Evolutionary conservation across 768 basidiomycete species (phyloP), one percentile per base, ranked within the genome.

Genomic region (Termitomyces sp.): DNA sequence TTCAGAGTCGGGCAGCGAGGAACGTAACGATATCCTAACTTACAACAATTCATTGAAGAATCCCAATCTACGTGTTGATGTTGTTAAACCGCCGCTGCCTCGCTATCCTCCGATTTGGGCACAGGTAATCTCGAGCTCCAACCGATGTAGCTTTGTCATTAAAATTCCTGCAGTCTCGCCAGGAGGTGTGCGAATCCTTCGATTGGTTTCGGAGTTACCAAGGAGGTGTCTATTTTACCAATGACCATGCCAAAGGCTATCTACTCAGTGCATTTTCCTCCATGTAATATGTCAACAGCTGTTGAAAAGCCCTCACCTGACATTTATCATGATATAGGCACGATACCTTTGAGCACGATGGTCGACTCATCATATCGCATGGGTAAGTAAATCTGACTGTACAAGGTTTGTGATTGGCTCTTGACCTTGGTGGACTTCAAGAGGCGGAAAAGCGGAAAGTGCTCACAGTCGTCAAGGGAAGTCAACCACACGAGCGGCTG

Each of bases 131-230:
- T 31, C 37, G 31, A 11, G 31, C 9, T 47, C 9, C 55, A 43
- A 25, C 20, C 25, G 31, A 50, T 29, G 53, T 46, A 17, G 34
- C 4, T 51, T 46, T 45, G 29, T 62, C 34, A 66, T 11, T 64
- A 12, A 42, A 37, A 11, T 6, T 36, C 31, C 64, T 48, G 15
- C 20, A 92, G 91, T 88, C 90, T 31, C 84, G 92, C 46, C 91
- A 92, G 74, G 92, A 93, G 73, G 80, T 94, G 2, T 93, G 92
- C 74, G 92, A 94, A 71, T 83, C 87, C 5, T 84, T 88, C 52
- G 84, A 86, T 25, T 87, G 85, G 81, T 91, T 89, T 71, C 78
- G 84, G 37, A 86, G 83, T 64, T 94, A 91, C 69, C 92, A 94
- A 71, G 77, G 89, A 11, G 92, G 92, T 8, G 91, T 94, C 5